Conservation (phyloP, 2,329 filamentous ascomycete species). For the Trichophaea hybrida region DNA sequence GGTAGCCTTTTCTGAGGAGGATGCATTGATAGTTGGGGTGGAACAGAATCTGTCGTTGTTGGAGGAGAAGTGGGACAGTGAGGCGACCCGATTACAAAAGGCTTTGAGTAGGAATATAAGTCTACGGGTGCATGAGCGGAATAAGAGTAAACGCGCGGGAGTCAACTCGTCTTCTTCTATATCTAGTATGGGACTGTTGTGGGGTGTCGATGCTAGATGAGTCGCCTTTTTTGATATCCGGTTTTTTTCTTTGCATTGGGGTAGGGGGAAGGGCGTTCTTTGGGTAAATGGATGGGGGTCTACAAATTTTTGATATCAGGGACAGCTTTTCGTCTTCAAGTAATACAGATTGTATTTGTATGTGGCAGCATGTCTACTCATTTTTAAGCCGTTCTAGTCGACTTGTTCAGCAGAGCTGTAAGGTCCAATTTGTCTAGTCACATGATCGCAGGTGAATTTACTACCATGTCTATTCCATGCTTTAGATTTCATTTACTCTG, state of each 20-base stretch:
- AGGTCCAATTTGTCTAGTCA: too few species aligned
- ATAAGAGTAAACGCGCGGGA: neutral
- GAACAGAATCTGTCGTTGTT: slow-evolving; percentile 17
- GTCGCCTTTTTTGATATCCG: neutral
- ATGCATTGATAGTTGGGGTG: slow-evolving; percentile 8
- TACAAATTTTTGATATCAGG: too few species aligned
- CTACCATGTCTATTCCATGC: too few species aligned
- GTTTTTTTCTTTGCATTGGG: neutral
- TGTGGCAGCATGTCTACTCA: too few species aligned
- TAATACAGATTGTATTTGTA: too few species aligned
- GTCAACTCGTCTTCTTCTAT: too few species aligned
- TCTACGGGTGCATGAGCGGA: neutral
- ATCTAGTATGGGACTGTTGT: neutral
- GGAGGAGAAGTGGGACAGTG: slow-evolving; percentile 25
- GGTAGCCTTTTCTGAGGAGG: slow-evolving; percentile 2
- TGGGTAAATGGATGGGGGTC: neutral
- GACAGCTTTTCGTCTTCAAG: too few species aligned
- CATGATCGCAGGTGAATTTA: too few species aligned
- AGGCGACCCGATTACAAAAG: slow-evolving; percentile 13
- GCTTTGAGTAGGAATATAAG: slow-evolving; percentile 17
- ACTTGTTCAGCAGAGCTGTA: too few species aligned
- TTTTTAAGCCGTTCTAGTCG: too few species aligned
- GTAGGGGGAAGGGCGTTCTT: neutral
- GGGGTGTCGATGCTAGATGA: neutral
- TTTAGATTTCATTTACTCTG: too few species aligned